Base-by-base conservation (phyloP, 345 rosid species). In the Triadica sebifera region DNA sequence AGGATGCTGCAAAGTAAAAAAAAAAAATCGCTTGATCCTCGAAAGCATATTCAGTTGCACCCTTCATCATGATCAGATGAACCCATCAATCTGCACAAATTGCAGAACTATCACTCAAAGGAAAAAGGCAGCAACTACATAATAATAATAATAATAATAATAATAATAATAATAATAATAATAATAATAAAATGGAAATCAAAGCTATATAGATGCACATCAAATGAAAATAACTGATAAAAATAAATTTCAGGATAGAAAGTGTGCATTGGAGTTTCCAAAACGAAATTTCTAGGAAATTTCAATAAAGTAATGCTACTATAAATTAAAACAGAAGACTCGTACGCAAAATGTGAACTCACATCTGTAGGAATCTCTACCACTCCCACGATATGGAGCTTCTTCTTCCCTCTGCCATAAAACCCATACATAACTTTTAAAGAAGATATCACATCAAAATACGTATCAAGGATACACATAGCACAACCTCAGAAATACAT, bases 401-500 rank as follows among this genome's bases (percentile, higher is more conserved):
- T n/a, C 29, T 46, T 72, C 68, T 45, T 61, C 67, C 57, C 67
- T 60, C 75, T 72, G 75, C 58, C 24, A 61, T 49, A 4, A 60
- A 47, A 71, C 10, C 29, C n/a, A n/a, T n/a, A n/a, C 29, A 13
- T 69, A 34, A 50, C 6, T 29, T 34, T 68, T 47, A 29, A 51
- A 20, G n/a, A 20, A 8, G 51, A 43, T 11, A 45, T 45, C 1
- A 0, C 34, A 12, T 22, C n/a, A 11, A 58, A 22, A 64, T 50
- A 65, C 22, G 46, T 22, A 9, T 66, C 70, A 12, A 41, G 15
- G 16, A 43, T 19, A 65, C 5, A 20, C 19, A 13, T 66, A 12
- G n/a, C n/a, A 66, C 55, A 25, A 7, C 2, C 15, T 6, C 39
- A 47, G 49, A 64, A 43, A 8, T 20, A 43, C 2, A 39, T 41